Evolutionary conservation across 345 rosid genomes (phyloP), one percentile per base, ranked within the genome.

Genomic region (Moricandia arvensis): DNA sequence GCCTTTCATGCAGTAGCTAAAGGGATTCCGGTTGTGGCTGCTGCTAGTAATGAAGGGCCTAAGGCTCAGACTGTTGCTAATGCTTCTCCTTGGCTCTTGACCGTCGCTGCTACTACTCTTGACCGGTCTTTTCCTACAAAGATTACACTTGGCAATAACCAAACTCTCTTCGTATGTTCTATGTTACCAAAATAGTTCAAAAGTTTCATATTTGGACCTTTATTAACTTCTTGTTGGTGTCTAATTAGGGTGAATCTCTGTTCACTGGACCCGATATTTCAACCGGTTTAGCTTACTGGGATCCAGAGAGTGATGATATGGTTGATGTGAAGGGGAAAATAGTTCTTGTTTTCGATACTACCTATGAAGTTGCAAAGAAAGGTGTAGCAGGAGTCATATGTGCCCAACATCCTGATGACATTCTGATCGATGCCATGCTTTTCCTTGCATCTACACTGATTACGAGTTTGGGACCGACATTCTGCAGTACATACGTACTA

Each of bases 51-150:
- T 7, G 45, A 4, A 0, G 84, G 86, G 9, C 84, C 84, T 12
- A 10, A 12, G 9, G 77, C 80, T 76, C 65, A 75, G 38, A 80
- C 90, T 8, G 81, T 87, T 29, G 43, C 4, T n/a, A 87, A 85
- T 51, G 66, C 75, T 1, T 73, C 90, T 35, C 88, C 88, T 6
- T 87, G 87, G 90, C 21, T 82, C 9, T 59, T 85, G 64, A 83
- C 85, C 1, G 86, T 87, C 2, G 88, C 80, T 12, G 86, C 87
- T 0, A 83, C 80, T 9, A 87, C 82, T 38, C 61, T 83, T 34
- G 90, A 85, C 38, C 84, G 87, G 59, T 80, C 84, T 4, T 85
- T 84, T 71, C 81, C 82, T 3, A 80, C 86, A 18, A 55, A 71
- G 9, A 74, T 83, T 17, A 62, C 75, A 26, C 78, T 80, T 37